Conservation (phyloP, 305 asterid species). For the Fraxinus velutina region DNA sequence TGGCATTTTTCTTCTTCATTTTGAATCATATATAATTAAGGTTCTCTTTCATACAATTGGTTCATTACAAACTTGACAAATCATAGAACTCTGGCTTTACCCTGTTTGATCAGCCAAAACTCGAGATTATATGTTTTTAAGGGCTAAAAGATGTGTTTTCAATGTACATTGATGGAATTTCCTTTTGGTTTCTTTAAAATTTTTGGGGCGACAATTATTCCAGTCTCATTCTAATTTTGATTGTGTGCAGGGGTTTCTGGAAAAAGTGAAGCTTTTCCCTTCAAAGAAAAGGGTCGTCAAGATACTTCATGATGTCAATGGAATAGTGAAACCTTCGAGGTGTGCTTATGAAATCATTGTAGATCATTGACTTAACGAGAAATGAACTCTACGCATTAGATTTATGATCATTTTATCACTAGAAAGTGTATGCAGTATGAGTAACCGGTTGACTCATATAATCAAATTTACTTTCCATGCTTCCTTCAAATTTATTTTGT, state of each 20-base stretch:
- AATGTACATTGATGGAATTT: background rate
- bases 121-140: background rate
- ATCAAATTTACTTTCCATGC: background rate
- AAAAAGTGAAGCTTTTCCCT: conserved; percentile 26
- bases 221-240: background rate
- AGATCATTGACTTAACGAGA: background rate
- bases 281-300: conserved; percentile 35
- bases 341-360: background rate
- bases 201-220: background rate
- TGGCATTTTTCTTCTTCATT: background rate
- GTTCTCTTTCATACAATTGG: background rate
- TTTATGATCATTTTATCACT: background rate
- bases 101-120: background rate
- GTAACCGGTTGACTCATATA: background rate
- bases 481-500: background rate
- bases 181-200: background rate
- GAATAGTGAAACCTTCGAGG: conserved; percentile 41
- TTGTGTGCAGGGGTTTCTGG: conserved; percentile 27
- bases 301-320: conserved; percentile 36
- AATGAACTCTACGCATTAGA: background rate
- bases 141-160: background rate
- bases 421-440: background rate
- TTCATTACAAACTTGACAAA: background rate
- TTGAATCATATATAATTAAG: background rate
- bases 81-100: background rate